Base-by-base conservation (phyloP, 768 basidiomycete species). In the Neoboletus magnificus region DNA sequence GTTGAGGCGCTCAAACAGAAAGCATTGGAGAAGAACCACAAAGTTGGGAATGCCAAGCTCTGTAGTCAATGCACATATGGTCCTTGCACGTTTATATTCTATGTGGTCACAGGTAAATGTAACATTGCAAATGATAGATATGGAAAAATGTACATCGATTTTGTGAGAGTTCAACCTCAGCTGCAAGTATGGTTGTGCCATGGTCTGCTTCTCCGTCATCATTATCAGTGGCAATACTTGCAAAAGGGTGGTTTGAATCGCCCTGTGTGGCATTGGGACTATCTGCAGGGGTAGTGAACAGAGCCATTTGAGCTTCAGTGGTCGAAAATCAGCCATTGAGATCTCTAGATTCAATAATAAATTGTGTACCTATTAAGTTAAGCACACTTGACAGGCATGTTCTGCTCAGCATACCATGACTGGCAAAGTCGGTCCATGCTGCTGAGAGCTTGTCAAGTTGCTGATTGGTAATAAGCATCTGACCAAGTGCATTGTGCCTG, bases 381-480 rank as follows among this genome's bases (percentile, higher is more conserved):
- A 27, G 27, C 27, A 27, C 27, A 27, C 27, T 27, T 27, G 27
- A 27, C 27, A 27, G 27, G 27, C 27, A 27, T 27, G 27, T 27
- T 27, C 27, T 27, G 27, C 27, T 27, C 27, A 27, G 27, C 27
- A 27, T 27, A 27, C 27, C 27, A 27, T 27, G 27, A 27, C 27
- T 27, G 27, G 27, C 27, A 27, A 27, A 27, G 27, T 27, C 5
- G 27, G 27, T 27, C 27, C 27, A 5, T 27, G 27, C 27, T 27
- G 27, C 27, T 5, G 5, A 27, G 27, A 27, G 27, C 27, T 27
- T 27, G 27, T 27, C 27, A 27, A 27, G 27, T 27, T 27, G 27
- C 27, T 27, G 27, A 27, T 27, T 27, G 27, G 27, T 27, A 27
- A 27, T 27, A 27, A 27, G 66, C 59, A 76, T 76, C 37, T 75